A percentile compares a stretch with the other conserved stretches of the same genome.
Evolutionary conservation across 1,284 basidiomycete species (phyloP).

Genomic region (Rhizoctonia solani): DNA sequence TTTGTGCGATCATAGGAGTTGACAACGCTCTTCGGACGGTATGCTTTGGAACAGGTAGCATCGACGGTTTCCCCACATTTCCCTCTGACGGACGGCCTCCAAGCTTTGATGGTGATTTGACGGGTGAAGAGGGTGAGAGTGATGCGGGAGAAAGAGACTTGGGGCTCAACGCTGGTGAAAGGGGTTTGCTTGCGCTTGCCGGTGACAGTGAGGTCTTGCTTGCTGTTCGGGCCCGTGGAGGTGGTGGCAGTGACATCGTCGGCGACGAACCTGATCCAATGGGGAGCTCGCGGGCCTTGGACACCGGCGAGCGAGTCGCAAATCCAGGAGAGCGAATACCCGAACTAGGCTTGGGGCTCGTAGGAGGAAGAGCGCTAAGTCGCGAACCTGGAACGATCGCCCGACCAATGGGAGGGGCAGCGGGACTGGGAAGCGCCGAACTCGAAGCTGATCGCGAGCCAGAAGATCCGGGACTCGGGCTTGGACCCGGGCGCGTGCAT

Average conservation of each 20-base stretch:
- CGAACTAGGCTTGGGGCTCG: neutral
- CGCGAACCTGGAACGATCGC: conserved; percentile 20
- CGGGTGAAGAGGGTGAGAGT: neutral
- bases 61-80: conserved; percentile 2
- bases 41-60: conserved; percentile 24
- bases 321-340: conserved; percentile 27
- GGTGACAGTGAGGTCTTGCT: conserved; percentile 24
- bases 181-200: neutral
- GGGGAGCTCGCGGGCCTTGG: conserved; percentile 19
- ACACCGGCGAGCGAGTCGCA: conserved; percentile 10
- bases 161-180: neutral
- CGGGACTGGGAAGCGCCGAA: neutral
- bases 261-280: neutral
- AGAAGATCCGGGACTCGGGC: neutral
- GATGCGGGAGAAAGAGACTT: neutral
- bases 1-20: conserved; percentile 22
- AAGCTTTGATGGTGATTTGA: neutral
- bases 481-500: neutral
- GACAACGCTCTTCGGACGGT: conserved; percentile 23
- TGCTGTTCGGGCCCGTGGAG: conserved; percentile 20
- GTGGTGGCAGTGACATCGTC: conserved; percentile 4
- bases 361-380: conserved; percentile 1
- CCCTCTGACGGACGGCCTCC: neutral
- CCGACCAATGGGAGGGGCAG: conserved; percentile 2
- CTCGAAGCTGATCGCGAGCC: conserved; percentile 8